Evolutionary conservation across 176 grass and related monocot species (phyloP).

Genomic region (Cenchrus fungigraminus): DNA sequence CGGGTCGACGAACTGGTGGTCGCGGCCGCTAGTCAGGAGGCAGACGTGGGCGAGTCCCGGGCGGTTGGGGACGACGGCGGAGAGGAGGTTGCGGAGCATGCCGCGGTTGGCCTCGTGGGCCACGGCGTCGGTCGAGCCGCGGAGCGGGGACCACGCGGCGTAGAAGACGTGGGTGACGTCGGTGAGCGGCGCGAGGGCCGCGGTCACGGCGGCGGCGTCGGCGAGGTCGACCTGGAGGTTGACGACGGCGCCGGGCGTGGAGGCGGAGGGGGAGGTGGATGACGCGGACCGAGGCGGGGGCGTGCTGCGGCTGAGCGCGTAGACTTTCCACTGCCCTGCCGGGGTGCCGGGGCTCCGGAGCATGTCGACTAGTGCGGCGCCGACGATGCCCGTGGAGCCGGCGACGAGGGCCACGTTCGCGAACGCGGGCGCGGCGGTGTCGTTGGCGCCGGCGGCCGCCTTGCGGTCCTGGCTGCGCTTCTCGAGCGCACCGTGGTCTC

Average conservation of each 20-base stretch:
- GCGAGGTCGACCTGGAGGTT: slow-evolving; percentile 58
- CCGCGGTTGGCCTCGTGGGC: slow-evolving; percentile 38
- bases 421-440: slow-evolving; percentile 20
- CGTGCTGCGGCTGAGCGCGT: slow-evolving; percentile 59
- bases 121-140: slow-evolving; percentile 28
- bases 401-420: slow-evolving; percentile 68
- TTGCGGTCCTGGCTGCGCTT: too few relatives aligned
- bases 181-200: slow-evolving; percentile 48
- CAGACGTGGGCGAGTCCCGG: slow-evolving; percentile 57
- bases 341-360: slow-evolving; percentile 72
- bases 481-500: too few relatives aligned
- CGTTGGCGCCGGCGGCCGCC: too few relatives aligned
- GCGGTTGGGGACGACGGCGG: slow-evolving; percentile 46
- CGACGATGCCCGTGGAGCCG: slow-evolving; percentile 68
- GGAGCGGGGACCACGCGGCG: slow-evolving; percentile 17
- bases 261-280: not conserved
- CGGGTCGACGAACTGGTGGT: slow-evolving; percentile 51
- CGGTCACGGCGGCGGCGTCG: slow-evolving; percentile 44
- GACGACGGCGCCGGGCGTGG: not conserved
- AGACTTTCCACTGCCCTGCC: slow-evolving; percentile 81
- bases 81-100: slow-evolving; percentile 71
- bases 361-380: slow-evolving; percentile 67
- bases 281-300: slow-evolving; percentile 49
- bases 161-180: slow-evolving; percentile 74
- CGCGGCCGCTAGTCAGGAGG: slow-evolving; percentile 57